Evolutionary conservation across 768 basidiomycete genomes (phyloP).

Genomic region (Boletus rubescentipes): DNA sequence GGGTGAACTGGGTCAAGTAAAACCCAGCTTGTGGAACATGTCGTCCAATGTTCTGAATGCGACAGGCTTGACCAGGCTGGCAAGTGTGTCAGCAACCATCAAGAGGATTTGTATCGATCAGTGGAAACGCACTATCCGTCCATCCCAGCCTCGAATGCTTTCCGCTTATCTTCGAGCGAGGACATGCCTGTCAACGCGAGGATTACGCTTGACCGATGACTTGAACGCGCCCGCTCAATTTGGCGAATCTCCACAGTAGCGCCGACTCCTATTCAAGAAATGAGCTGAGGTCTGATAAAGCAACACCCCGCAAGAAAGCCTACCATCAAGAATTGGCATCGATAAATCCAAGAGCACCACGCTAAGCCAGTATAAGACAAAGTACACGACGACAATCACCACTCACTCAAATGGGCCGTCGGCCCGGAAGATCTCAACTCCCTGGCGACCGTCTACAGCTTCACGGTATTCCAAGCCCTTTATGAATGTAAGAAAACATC

Average conservation of each 20-base stretch:
- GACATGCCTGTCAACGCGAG: constrained; percentile 93
- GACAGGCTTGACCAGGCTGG: constrained; percentile 90
- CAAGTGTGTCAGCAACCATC: not conserved
- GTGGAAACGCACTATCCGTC: constrained; percentile 81
- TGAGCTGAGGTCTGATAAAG: not conserved
- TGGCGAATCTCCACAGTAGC: constrained; percentile 82
- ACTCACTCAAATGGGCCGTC: constrained; percentile 87
- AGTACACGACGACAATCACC: not conserved
- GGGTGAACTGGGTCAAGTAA: constrained; percentile 32
- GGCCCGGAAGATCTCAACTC: constrained; percentile 69
- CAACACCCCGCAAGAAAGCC: constrained; percentile 12
- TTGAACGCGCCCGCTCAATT: constrained; percentile 53
- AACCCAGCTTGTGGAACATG: constrained; percentile 74
- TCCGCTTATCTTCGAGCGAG: constrained; percentile 86
- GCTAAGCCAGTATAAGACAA: constrained; percentile 39
- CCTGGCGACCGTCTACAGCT: constrained; percentile 83
- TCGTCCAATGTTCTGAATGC: constrained; percentile 89
- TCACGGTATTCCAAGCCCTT: constrained; percentile 75
- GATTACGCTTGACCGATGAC: constrained; percentile 49
- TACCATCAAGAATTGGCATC: constrained; percentile 92
- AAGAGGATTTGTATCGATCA: not conserved
- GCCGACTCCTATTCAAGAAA: constrained; percentile 56
- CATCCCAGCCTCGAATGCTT: constrained; percentile 90
- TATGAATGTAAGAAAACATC: not conserved
- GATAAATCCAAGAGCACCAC: constrained; percentile 86